These are phyloP conservation scores for Kurtzmaniella quercitrusa DNA, from an alignment of 1,139 yeast genomes.

Conservation along the genomic window DNA sequence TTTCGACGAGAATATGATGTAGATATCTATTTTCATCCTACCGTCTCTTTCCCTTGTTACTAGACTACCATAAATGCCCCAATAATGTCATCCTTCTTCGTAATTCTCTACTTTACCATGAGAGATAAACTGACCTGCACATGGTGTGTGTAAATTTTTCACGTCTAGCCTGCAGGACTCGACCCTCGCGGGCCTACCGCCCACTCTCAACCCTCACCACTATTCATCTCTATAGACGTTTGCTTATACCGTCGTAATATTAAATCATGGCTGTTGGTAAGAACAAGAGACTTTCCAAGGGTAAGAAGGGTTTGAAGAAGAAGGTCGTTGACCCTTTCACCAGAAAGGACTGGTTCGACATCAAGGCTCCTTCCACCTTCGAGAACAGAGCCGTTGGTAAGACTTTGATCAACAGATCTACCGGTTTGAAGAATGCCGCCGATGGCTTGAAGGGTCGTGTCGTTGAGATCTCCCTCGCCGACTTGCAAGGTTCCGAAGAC, in stretches of 20 bases:
- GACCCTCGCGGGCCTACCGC: neutral
- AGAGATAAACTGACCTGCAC: neutral
- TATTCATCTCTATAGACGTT: neutral
- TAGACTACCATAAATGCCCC: too few relatives aligned
- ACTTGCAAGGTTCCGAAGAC: conserved; percentile 51
- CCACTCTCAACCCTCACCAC: conserved; percentile 1
- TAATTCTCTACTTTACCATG: neutral
- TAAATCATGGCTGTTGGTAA: conserved; percentile 48
- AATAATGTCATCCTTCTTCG: neutral
- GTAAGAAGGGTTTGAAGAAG: conserved; percentile 51
- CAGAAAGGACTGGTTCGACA: conserved; percentile 51
- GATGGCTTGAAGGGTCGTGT: conserved; percentile 53
- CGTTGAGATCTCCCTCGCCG: conserved; percentile 47
- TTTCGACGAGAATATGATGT: too few relatives aligned
- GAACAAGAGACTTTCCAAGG: conserved; percentile 52
- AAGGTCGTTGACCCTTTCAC: conserved; percentile 51
- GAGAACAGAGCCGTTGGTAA: conserved; percentile 51
- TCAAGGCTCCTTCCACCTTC: conserved; percentile 50
- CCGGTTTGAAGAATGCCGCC: conserved; percentile 51
- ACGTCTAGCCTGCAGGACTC: neutral
- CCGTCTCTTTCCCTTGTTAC: too few relatives aligned
- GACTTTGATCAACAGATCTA: conserved; percentile 49
- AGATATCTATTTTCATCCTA: too few relatives aligned
- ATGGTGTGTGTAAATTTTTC: conserved; percentile 2
- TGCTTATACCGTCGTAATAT: conserved; percentile 1